Evolutionary conservation across 345 rosid genomes (phyloP), one percentile per base, ranked within the genome.

Genomic region (Acer saccharum): DNA sequence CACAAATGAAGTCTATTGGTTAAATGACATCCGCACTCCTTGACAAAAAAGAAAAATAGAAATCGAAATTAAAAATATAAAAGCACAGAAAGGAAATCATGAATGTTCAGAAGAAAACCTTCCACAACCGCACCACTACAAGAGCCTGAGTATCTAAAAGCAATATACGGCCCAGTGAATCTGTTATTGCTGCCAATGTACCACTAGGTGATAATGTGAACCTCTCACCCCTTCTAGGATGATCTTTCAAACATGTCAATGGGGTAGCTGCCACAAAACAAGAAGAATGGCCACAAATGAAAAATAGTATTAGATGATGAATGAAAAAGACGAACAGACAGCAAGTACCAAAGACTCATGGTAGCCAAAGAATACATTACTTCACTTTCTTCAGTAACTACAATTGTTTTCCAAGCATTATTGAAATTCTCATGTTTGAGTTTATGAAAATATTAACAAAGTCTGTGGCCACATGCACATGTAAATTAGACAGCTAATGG

Each of bases 151-250:
- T 94, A 81, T 96, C 99, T 78, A 96, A 85, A 48, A 94, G 92
- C 86, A 91, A 89, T 82, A 96, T 91, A 25, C 99, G 97, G 78
- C 98, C 99, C 80, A 96, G 95, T 68, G 99, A 96, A 84, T 96
- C 99, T 27, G 99, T 92, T 69, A 96, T 90, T 7, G 99, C 97
- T 83, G 99, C 99, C 86, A 96, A 86, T 67, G 99, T 92, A 70
- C 98, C 99, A 83, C 97, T 92, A 16, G 99, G 99, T 12, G 97
- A 96, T 83, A 92, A 76, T 0, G 94, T 92, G 60, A 92, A 88
- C 85, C 89, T 92, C 82, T 96, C 97, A 5, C 99, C 98, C 86
- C 92, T 96, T 81, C 99, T 89, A 43, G 99, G 99, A 39, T 88
- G 81, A 90, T 96, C 98, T 81, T 94, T 92, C 85, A 96, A 86